Evolutionary conservation across 352 stramenopile species (phyloP).

Genomic region (Thalassiosira delicatula): DNA sequence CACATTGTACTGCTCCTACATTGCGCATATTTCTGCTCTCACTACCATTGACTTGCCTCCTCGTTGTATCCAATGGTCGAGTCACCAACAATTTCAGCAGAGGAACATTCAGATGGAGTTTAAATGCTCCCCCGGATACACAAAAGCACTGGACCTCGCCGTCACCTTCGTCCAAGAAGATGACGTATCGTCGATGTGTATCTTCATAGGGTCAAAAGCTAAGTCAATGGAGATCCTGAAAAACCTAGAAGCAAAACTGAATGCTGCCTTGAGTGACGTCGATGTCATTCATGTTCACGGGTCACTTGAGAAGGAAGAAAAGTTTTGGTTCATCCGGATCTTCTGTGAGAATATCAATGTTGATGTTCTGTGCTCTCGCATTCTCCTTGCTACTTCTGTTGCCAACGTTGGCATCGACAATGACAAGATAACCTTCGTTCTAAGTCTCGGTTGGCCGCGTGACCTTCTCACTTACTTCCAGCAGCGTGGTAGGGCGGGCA

Average conservation of each 20-base stretch:
- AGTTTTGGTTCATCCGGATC: constrained; percentile 19
- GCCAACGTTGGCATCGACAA: constrained; percentile 33
- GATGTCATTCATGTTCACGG: constrained; percentile 21
- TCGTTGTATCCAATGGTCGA: not conserved
- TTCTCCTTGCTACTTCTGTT: not conserved
- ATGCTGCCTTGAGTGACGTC: not conserved
- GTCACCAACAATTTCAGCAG: not conserved
- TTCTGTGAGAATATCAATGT: constrained; percentile 9
- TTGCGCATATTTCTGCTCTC: not conserved
- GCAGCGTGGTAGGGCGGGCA: not conserved
- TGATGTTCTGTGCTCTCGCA: not conserved
- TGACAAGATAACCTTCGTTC: not conserved
- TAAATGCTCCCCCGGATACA: not conserved
- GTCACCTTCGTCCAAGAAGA: not conserved
- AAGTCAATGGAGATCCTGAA: constrained; percentile 10
- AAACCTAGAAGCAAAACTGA: constrained; percentile 16
- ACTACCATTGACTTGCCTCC: not conserved
- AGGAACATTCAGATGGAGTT: not conserved
- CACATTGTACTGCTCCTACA: not conserved
- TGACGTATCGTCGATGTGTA: not conserved
- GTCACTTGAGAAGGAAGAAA: constrained; percentile 9
- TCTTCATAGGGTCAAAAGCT: not conserved
- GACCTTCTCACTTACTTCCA: constrained; percentile 29
- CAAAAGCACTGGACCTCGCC: not conserved
- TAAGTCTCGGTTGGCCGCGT: not conserved